These are phyloP conservation scores for Lodderomyces beijingensis DNA, from an alignment of 1,139 yeast species.

Conservation along the genomic window DNA sequence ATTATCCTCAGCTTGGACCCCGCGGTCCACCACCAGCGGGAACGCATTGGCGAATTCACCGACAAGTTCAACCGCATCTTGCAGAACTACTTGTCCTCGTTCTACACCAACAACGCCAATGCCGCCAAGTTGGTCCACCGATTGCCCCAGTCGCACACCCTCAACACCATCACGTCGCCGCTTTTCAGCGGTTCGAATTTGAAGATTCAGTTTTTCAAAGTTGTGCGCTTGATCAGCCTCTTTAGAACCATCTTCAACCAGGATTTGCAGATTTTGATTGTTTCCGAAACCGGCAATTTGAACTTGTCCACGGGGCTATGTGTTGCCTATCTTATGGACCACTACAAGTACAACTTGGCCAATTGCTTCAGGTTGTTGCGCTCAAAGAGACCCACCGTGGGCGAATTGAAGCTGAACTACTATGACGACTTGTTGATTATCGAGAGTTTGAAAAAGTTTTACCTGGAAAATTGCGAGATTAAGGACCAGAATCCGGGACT, in stretches of 20 bases:
- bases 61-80: slow-evolving; percentile 30
- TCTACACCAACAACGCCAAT: slow-evolving; percentile 32
- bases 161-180: slow-evolving; percentile 28
- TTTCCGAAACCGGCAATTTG: slow-evolving; percentile 29
- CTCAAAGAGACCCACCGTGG: slow-evolving; percentile 18
- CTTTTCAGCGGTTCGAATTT: slow-evolving; percentile 36
- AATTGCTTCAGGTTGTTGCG: slow-evolving; percentile 22
- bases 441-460: slow-evolving; percentile 39
- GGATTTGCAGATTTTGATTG: slow-evolving; percentile 31
- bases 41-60: slow-evolving; percentile 23
- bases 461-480: slow-evolving; percentile 29
- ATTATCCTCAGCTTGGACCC: slow-evolving; percentile 40
- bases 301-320: slow-evolving; percentile 32
- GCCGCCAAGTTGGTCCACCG: slow-evolving; percentile 26
- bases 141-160: slow-evolving; percentile 23
- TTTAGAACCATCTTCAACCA: slow-evolving; percentile 28
- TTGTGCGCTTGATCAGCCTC: slow-evolving; percentile 35
- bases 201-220: slow-evolving; percentile 34
- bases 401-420: slow-evolving; percentile 26
- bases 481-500: slow-evolving; percentile 25
- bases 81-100: slow-evolving; percentile 37
- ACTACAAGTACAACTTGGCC: slow-evolving; percentile 32
- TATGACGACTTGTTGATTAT: slow-evolving; percentile 41
- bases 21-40: slow-evolving; percentile 18
- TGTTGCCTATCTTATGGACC: slow-evolving; percentile 41